Evolutionary conservation across 768 basidiomycete genomes (phyloP).

Genomic region (Auriscalpium microsporum): DNA sequence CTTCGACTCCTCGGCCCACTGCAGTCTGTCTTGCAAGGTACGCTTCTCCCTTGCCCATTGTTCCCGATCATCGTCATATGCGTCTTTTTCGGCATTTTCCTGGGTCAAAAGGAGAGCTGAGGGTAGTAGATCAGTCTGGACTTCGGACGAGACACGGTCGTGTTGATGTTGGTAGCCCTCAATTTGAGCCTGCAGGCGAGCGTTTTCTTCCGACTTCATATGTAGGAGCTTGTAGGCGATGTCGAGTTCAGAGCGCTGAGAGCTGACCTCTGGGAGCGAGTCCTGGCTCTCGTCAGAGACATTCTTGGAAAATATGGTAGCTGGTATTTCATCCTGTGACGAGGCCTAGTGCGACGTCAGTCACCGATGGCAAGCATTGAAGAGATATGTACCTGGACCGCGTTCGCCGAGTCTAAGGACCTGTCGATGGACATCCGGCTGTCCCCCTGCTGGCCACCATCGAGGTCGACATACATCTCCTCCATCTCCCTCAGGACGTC

Average conservation of each 20-base stretch:
- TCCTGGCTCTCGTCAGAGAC: constrained; percentile 4
- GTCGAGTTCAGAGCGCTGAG: constrained; percentile 4
- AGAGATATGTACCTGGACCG: background rate
- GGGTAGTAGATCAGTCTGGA: constrained; percentile 1
- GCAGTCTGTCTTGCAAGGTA: background rate
- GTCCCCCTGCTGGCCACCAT: background rate
- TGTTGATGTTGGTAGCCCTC: background rate
- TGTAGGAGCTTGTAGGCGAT: constrained; percentile 9
- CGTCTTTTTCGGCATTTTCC: background rate
- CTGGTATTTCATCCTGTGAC: constrained; percentile 7
- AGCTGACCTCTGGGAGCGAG: background rate
- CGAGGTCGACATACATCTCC: background rate
- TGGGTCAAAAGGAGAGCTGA: background rate
- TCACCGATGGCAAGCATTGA: background rate
- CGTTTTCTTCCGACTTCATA: constrained; percentile 11
- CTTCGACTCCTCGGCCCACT: constrained; percentile 1
- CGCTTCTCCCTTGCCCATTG: constrained; percentile 5
- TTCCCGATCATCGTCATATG: constrained; percentile 3
- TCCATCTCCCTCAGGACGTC: background rate
- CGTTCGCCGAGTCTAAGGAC: background rate
- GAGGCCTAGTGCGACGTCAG: background rate
- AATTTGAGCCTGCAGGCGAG: constrained; percentile 5
- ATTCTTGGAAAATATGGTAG: constrained; percentile 1
- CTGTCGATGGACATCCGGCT: background rate
- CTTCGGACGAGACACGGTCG: background rate